Percentiles rank a stretch among this genome's conserved stretches.
phyloP scores from a whole-genome alignment of 2,329 filamentous ascomycete species.

The Aspergillus pseudoviridinutans region DNA sequence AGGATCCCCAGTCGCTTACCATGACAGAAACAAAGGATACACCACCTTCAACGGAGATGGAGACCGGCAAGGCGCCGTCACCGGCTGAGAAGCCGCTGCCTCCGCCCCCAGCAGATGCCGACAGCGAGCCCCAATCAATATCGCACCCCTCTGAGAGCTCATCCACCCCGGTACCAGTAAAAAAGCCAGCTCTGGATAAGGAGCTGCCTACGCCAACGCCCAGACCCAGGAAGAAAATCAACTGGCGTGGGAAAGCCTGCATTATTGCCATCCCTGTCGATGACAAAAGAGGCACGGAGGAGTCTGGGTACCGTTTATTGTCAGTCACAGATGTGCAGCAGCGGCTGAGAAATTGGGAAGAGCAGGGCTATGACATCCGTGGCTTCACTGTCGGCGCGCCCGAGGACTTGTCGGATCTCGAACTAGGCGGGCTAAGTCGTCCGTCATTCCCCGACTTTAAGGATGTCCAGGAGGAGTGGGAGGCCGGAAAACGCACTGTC shows the following conservation, averaged over 20 bases:
- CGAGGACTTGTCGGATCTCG: slow-evolving; percentile 23
- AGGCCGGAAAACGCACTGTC: slow-evolving; percentile 31
- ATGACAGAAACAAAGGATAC: slow-evolving; percentile 32
- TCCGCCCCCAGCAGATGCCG: slow-evolving; percentile 27
- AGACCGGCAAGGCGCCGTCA: slow-evolving; percentile 17
- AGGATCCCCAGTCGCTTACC: slow-evolving; percentile 28
- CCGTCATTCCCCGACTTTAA: slow-evolving; percentile 40
- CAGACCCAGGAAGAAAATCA: slow-evolving; percentile 63
- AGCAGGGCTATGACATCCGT: slow-evolving; percentile 41
- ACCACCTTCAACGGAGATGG: slow-evolving; percentile 17
- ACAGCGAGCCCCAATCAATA: slow-evolving; percentile 4
- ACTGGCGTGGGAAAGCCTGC: slow-evolving; percentile 72
- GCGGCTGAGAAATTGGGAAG: slow-evolving; percentile 39
- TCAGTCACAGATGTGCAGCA: slow-evolving; percentile 36
- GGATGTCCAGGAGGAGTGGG: slow-evolving; percentile 35
- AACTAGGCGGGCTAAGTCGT: slow-evolving; percentile 41
- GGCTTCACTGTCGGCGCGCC: slow-evolving; percentile 36
- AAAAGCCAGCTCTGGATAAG: slow-evolving; percentile 14
- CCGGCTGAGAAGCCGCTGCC: slow-evolving; percentile 41
- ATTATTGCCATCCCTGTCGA: slow-evolving; percentile 66
- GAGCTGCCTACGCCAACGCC: slow-evolving; percentile 25
- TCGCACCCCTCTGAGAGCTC: slow-evolving; percentile 9
- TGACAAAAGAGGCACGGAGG: slow-evolving; percentile 57
- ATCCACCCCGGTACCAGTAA: slow-evolving; percentile 8
- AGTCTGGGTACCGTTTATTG: slow-evolving; percentile 32